phyloP scores from a whole-genome alignment of 257 asterid species.

The Salvia miltiorrhiza region DNA sequence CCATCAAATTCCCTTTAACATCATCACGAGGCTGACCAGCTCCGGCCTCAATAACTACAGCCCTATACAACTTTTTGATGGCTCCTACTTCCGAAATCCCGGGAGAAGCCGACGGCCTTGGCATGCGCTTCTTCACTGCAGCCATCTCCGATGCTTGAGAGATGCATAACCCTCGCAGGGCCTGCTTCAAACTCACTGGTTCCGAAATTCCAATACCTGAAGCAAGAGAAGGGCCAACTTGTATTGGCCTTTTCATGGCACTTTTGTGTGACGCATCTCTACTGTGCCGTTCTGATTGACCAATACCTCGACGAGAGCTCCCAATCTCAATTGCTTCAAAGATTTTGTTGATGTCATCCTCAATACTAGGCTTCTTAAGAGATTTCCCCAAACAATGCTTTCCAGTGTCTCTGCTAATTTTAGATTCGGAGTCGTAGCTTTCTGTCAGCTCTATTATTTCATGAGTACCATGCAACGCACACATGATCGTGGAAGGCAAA shows the following conservation, averaged over 20 bases:
- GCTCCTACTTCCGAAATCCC: slow-evolving; percentile 44
- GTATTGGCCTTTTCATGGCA: slow-evolving; percentile 89
- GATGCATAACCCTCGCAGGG: slow-evolving; percentile 87
- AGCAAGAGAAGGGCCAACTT: slow-evolving; percentile 43
- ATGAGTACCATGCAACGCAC: slow-evolving; percentile 33
- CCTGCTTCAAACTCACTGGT: slow-evolving; percentile 80
- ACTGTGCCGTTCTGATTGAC: slow-evolving; percentile 26
- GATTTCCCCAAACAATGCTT: slow-evolving; percentile 24
- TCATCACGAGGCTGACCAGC: slow-evolving; percentile 31
- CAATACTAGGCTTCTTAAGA: slow-evolving; percentile 34
- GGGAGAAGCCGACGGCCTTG: slow-evolving; percentile 46
- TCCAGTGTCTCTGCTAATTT: slow-evolving; percentile 24
- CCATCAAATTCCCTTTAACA: slow-evolving; percentile 43
- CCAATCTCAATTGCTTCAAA: slow-evolving; percentile 68
- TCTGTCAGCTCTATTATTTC: slow-evolving; percentile 64
- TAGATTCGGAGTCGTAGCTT: slow-evolving; percentile 30
- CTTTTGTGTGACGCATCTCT: slow-evolving; percentile 45
- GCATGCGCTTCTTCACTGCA: slow-evolving; percentile 61
- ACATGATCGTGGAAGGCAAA: slow-evolving; percentile 30
- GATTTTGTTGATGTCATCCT: slow-evolving; percentile 70
- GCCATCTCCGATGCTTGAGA: slow-evolving; percentile 99
- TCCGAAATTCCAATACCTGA: slow-evolving; percentile 70
- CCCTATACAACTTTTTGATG: slow-evolving; percentile 40
- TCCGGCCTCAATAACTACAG: slow-evolving; percentile 39
- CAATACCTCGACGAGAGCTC: slow-evolving; percentile 33